Conservation (phyloP, 2,329 filamentous ascomycete species). For the Penicillium expansum region DNA sequence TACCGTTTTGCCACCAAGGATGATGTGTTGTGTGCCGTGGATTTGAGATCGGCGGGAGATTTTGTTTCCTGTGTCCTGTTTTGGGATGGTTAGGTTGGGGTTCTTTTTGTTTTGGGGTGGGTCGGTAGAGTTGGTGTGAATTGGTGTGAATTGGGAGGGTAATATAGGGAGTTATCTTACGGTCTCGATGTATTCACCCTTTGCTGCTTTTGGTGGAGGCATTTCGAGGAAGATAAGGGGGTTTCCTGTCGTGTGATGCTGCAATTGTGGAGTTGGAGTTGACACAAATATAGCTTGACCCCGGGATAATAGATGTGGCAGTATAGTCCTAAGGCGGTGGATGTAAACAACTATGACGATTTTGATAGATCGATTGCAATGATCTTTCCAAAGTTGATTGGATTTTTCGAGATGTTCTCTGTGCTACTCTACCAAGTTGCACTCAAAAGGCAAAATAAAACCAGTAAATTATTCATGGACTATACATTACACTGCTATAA, state of each 20-base stretch:
- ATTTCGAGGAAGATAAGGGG: slow-evolving; percentile 43
- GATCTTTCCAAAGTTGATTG: neutral
- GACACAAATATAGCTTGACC: neutral
- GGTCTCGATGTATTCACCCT: slow-evolving; percentile 96
- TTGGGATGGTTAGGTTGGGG: neutral
- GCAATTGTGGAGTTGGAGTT: slow-evolving; percentile 2
- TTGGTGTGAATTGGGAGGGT: neutral
- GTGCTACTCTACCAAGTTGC: neutral
- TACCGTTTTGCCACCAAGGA: slow-evolving; percentile 91
- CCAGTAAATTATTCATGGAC: neutral
- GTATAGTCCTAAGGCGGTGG: slow-evolving; percentile 3
- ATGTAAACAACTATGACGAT: neutral
- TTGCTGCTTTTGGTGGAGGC: slow-evolving; percentile 70
- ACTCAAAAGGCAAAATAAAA: neutral
- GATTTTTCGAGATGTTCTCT: too few relatives aligned
- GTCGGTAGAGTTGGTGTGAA: neutral
- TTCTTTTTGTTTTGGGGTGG: neutral
- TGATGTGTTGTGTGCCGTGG: slow-evolving; percentile 95
- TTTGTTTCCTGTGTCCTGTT: slow-evolving; percentile 94
- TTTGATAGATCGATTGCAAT: neutral
- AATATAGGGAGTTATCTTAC: slow-evolving; percentile 50
- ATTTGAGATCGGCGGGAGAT: slow-evolving; percentile 89
- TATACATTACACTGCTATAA: slow-evolving; percentile 19
- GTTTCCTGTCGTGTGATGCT: neutral
- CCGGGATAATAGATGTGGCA: slow-evolving; percentile 1